These are phyloP conservation scores for Candida incommunis DNA, from an alignment of 805 yeast genomes.

Conservation along the genomic window DNA sequence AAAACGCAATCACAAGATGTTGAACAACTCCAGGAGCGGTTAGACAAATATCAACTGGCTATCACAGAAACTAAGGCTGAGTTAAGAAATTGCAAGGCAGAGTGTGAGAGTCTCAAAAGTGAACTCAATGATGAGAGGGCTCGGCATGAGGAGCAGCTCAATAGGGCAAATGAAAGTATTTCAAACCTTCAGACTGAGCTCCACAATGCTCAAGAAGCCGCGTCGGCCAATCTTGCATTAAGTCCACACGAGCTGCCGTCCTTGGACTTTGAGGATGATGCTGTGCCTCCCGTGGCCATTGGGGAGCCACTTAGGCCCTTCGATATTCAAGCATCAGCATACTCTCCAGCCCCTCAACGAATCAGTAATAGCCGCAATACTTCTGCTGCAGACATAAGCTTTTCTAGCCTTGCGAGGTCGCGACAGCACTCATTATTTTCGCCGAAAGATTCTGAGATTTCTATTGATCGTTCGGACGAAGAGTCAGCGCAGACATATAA, in stretches of 20 bases:
- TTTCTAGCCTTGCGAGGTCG: not conserved
- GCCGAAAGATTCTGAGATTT: not conserved
- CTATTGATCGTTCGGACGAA: not conserved
- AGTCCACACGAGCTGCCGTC: not conserved
- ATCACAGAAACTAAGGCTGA: conserved; percentile 4
- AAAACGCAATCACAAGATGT: conserved; percentile 6
- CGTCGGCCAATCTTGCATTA: not conserved
- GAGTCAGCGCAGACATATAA: not conserved
- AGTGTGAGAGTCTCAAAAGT: conserved; percentile 3
- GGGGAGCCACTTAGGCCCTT: not conserved
- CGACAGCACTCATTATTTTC: not conserved
- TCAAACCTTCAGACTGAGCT: not conserved
- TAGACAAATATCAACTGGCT: not conserved
- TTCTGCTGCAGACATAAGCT: not conserved
- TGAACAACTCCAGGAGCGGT: conserved; percentile 5
- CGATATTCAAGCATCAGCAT: not conserved
- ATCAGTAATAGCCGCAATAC: not conserved
- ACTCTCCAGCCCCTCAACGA: not conserved
- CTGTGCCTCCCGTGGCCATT: not conserved
- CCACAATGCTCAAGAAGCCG: not conserved
- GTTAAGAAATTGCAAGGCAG: not conserved
- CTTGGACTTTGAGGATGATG: not conserved
- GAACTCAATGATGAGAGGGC: not conserved
- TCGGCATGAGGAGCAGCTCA: not conserved
- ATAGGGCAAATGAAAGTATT: not conserved